Percentiles rank a stretch among this genome's conserved stretches.
These are phyloP conservation scores for Monilinia fructicola DNA, from an alignment of 2,329 filamentous ascomycete species.

Conservation along the genomic window DNA sequence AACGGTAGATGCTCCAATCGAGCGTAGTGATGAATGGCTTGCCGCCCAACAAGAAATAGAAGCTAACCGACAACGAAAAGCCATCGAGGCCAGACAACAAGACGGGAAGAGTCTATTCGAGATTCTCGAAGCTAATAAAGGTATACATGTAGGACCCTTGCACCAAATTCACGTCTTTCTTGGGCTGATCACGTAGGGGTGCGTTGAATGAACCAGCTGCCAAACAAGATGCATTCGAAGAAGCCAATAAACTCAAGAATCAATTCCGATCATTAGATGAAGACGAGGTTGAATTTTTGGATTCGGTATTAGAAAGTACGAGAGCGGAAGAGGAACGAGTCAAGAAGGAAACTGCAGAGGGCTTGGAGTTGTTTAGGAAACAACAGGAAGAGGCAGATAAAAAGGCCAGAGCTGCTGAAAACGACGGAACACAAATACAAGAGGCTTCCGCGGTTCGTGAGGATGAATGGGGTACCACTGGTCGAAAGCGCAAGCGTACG, in stretches of 20 bases:
- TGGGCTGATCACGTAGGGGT: slow-evolving; percentile 41
- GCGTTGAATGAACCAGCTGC: slow-evolving; percentile 53
- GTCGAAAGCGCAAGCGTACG: slow-evolving; percentile 44
- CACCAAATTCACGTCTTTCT: slow-evolving; percentile 10
- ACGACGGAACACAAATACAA: slow-evolving; percentile 25
- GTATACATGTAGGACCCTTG: slow-evolving; percentile 43
- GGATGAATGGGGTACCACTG: slow-evolving; percentile 42
- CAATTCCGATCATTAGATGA: slow-evolving; percentile 78
- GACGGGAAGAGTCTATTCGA: slow-evolving; percentile 66
- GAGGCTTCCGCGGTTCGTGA: slow-evolving; percentile 32
- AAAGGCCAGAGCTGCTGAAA: slow-evolving; percentile 33
- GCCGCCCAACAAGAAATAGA: slow-evolving; percentile 43
- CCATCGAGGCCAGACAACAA: slow-evolving; percentile 44
- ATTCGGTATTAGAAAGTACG: slow-evolving; percentile 53
- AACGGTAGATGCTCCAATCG: slow-evolving; percentile 46
- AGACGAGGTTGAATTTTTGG: slow-evolving; percentile 75
- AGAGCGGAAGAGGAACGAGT: slow-evolving; percentile 55
- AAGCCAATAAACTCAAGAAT: slow-evolving; percentile 67
- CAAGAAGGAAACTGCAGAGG: slow-evolving; percentile 56
- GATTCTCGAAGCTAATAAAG: slow-evolving; percentile 78
- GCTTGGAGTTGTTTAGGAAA: slow-evolving; percentile 56
- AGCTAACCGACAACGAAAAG: slow-evolving; percentile 37
- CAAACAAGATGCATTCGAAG: slow-evolving; percentile 81
- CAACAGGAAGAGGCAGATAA: slow-evolving; percentile 46
- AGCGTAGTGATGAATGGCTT: slow-evolving; percentile 42